Evolutionary conservation across 2,329 filamentous ascomycete species (phyloP), one percentile per base, ranked within the genome.

Genomic region (Lojkania enalia): DNA sequence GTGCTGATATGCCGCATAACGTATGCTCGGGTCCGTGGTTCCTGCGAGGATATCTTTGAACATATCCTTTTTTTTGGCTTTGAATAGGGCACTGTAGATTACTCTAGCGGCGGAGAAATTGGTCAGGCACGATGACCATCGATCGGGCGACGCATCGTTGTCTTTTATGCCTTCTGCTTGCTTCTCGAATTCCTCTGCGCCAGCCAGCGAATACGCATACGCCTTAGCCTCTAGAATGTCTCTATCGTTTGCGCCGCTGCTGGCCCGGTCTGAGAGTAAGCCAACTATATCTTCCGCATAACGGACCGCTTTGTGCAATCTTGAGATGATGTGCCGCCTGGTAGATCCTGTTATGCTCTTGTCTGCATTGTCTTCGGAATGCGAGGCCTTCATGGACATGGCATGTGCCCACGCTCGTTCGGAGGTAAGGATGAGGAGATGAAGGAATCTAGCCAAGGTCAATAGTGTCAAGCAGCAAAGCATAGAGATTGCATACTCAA

Each of bases 331-430:
- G 70, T 99, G 92, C 41, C 86, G 86, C 63, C 90, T 85, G 14
- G 88, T 87, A 40, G 86, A 83, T 48, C 90, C 87, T 20, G 85
- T 82, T 52, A 96, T 87, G 37, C 85, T 86, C 69, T 89, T 88
- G 40, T 78, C 74, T 27, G 78, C 76, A 49, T 85, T 84, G 58
- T 94, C 89, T 58, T 87, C 81, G 29, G 88, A 82, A 66, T 95
- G 89, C 15, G 83, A 77, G 3, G 89, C 82, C 72, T 95, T 96
- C 80, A 96, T 90, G 66, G 87, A 84, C 90, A 97, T 95, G 46
- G 91, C 92, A 70, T 96, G 86, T 27, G 94, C 92, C 89, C 90
- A 97, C 39, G 91, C 89, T 53, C 94, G 83, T 74, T 99, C 94
- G 49, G 91, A 85, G 29, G 84, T 88, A 62, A 96, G 83, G 44